These are phyloP conservation scores for Rugosomyces carneus DNA, from an alignment of 1,284 basidiomycete species.

Conservation along the genomic window DNA sequence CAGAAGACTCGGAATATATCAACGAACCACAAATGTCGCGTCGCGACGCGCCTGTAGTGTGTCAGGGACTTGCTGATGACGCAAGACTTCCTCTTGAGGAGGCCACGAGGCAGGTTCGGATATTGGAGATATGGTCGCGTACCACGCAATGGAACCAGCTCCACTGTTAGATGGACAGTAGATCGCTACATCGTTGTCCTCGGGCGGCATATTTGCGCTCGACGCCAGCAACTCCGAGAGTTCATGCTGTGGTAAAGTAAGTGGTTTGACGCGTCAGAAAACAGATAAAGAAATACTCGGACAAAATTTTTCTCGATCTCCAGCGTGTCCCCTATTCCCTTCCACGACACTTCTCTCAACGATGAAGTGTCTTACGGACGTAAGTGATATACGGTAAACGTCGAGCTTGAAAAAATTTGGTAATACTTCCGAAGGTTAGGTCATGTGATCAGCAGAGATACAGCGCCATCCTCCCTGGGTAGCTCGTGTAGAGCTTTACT, in stretches of 20 bases:
- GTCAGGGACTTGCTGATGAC: conserved; percentile 1
- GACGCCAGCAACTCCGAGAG: conserved; percentile 9
- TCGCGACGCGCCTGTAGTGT: conserved; percentile 6
- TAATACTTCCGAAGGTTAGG: conserved; percentile 6
- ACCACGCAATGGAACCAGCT: background rate
- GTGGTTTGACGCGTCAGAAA: background rate
- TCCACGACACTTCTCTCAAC: conserved; percentile 8
- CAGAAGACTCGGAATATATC: background rate
- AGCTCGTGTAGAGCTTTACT: background rate
- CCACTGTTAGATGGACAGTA: background rate
- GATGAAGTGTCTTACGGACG: conserved; percentile 8
- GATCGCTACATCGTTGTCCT: background rate
- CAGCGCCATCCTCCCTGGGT: no score
- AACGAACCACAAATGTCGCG: conserved; percentile 6
- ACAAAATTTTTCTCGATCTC: conserved; percentile 3
- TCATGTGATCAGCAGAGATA: conserved; percentile 12
- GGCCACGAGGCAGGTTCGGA: conserved; percentile 8
- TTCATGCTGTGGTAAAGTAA: conserved; percentile 9
- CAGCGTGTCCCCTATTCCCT: conserved; percentile 7
- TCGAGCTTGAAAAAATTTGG: conserved; percentile 5
- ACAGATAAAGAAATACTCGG: background rate
- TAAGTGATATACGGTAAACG: background rate
- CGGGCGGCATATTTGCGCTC: background rate
- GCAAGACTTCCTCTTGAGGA: conserved; percentile 11
- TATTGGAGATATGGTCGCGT: conserved; percentile 1